These are phyloP conservation scores for Begonia peltatifolia DNA, from an alignment of 306 rosid species.

Conservation along the genomic window DNA sequence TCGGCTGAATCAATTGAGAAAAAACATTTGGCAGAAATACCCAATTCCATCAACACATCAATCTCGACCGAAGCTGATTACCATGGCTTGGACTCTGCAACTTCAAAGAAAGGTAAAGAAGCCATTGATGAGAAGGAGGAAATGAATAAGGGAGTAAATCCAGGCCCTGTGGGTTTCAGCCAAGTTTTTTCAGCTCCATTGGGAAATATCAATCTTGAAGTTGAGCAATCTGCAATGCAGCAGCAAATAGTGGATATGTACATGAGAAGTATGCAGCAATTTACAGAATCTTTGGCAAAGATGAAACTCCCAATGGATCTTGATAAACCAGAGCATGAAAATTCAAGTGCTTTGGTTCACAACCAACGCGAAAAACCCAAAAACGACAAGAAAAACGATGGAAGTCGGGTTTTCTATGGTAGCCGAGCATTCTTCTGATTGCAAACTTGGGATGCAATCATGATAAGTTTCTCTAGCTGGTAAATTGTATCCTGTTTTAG, in stretches of 20 bases:
- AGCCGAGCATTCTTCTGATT: constrained; percentile 72
- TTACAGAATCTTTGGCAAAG: constrained; percentile 69
- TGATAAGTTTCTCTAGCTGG: constrained; percentile 4
- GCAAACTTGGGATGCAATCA: constrained; percentile 9
- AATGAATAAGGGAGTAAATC: constrained; percentile 13
- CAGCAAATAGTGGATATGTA: constrained; percentile 85
- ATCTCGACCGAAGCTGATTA: constrained; percentile 20
- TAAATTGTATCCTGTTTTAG: too few relatives aligned
- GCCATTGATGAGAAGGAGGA: constrained; percentile 18
- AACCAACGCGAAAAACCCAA: constrained; percentile 22
- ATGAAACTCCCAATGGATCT: constrained; percentile 92
- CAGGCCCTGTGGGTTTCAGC: constrained; percentile 26
- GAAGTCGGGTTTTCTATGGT: constrained; percentile 73
- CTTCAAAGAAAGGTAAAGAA: constrained; percentile 45
- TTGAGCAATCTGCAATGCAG: constrained; percentile 74
- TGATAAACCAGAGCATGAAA: constrained; percentile 33
- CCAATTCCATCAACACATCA: constrained; percentile 18
- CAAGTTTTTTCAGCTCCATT: constrained; percentile 51
- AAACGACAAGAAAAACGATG: constrained; percentile 51
- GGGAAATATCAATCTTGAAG: constrained; percentile 54
- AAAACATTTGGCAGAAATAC: constrained; percentile 21
- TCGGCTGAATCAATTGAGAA: constrained; percentile 41
- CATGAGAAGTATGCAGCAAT: constrained; percentile 84
- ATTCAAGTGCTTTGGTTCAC: constrained; percentile 31
- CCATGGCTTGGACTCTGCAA: constrained; percentile 23